phyloP scores from a whole-genome alignment of 1,139 yeast species.

The Saccharomyces hybrid region DNA sequence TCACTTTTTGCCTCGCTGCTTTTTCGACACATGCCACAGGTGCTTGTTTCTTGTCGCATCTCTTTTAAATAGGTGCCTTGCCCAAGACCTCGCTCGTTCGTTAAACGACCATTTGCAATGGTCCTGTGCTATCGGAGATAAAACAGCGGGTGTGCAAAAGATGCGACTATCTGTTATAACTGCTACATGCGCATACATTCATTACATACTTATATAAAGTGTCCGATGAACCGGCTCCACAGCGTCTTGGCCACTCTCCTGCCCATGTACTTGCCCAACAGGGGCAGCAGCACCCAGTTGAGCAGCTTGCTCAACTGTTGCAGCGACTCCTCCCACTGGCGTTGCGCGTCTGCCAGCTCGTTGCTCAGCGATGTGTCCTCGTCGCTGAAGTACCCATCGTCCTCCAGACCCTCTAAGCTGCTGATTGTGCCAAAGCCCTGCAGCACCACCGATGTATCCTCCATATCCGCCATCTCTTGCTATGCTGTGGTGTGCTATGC shows the following conservation, averaged over 20 bases:
- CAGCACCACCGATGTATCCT: constrained; percentile 1
- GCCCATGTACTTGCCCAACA: constrained; percentile 53
- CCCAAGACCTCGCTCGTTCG: not conserved
- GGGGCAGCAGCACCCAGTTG: constrained; percentile 48
- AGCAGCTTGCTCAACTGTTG: constrained; percentile 46
- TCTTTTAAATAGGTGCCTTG: not conserved
- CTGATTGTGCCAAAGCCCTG: not conserved
- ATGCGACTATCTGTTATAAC: not conserved
- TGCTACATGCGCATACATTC: not conserved
- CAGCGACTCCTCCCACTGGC: constrained; percentile 60
- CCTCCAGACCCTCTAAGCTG: constrained; percentile 2
- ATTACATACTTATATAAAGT: not conserved
- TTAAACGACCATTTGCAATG: not conserved
- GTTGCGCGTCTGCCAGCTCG: constrained; percentile 37
- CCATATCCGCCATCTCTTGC: constrained; percentile 1
- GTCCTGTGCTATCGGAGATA: not conserved
- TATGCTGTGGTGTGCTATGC: not conserved
- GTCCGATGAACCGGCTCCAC: constrained; percentile 29
- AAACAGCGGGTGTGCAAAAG: not conserved
- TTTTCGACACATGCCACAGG: not conserved
- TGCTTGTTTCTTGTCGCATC: not conserved
- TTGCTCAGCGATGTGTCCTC: constrained; percentile 5
- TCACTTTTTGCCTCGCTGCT: not conserved
- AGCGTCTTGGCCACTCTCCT: constrained; percentile 39
- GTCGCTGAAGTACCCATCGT: constrained; percentile 13